phyloP scores from a whole-genome alignment of 768 basidiomycete species.

The Grammothele lineata region DNA sequence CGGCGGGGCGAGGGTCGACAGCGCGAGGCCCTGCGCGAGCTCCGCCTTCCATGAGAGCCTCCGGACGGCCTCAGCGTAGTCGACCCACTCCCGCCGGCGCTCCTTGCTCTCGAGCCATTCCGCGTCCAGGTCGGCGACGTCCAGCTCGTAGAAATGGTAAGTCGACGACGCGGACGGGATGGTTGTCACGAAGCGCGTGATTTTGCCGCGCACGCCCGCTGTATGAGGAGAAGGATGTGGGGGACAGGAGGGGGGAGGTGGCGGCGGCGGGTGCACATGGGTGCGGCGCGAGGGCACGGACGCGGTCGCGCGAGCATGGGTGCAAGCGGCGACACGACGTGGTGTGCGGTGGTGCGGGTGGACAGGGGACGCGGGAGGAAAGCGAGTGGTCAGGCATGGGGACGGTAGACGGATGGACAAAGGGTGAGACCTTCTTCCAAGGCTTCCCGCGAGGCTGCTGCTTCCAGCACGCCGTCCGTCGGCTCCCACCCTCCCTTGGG shows the following conservation, averaged over 20 bases:
- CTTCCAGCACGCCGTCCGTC: constrained; percentile 75
- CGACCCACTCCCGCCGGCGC: constrained; percentile 83
- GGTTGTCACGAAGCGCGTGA: constrained; percentile 81
- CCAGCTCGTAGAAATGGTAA: constrained; percentile 90
- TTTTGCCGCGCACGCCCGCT: constrained; percentile 87
- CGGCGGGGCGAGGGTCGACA: constrained; percentile 62
- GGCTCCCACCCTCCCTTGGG: constrained; percentile 93
- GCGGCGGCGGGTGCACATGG: constrained; percentile 15
- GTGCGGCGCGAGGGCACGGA: constrained; percentile 24
- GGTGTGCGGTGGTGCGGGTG: constrained; percentile 24
- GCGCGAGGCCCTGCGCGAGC: constrained; percentile 68
- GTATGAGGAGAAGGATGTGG: constrained; percentile 24
- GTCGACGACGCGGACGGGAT: constrained; percentile 75
- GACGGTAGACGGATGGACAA: constrained; percentile 74
- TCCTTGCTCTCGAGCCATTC: constrained; percentile 82
- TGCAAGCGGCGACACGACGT: constrained; percentile 27
- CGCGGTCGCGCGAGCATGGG: constrained; percentile 5
- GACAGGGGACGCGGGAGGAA: constrained; percentile 17
- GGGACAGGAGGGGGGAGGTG: constrained; percentile 23
- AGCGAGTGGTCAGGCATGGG: constrained; percentile 26
- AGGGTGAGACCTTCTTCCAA: constrained; percentile 94
- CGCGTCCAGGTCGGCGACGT: constrained; percentile 69
- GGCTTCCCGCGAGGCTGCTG: constrained; percentile 88
- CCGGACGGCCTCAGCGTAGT: constrained; percentile 73
- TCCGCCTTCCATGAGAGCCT: constrained; percentile 84